Base-by-base conservation (phyloP, 2,329 filamentous ascomycete species). In the Pseudogymnoascus sp. region DNA sequence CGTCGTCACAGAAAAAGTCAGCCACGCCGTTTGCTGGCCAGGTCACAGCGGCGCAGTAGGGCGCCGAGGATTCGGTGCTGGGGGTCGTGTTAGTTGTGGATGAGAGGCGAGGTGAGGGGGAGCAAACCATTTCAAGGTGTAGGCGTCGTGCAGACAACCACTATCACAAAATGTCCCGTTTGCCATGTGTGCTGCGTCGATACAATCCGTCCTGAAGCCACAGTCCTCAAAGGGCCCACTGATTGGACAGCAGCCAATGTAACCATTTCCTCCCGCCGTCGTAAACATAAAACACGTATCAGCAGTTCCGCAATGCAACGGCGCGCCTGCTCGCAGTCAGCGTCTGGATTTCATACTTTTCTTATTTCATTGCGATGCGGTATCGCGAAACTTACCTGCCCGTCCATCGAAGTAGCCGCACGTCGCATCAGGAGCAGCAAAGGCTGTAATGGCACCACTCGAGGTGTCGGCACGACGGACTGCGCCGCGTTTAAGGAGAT, bases 371-470 rank as follows among this genome's bases (percentile, higher is more conserved):
- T 8, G 21, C 21, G 21, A 21, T 21, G 21, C 21, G 21, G 21
- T 21, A 21, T 21, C 21, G 3, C 21, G 21, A 21, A 13, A 67
- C 69, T 62, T 67, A 77, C 75, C 72, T 10, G 72, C 61, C 29
- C 70, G 72, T 33, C 75, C 80, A 31, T 72, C 73, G 39, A 82
- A 69, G 67, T 74, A 82, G 65, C 80, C 80, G 63, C 80, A 82
- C 0, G 77, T 80, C 64, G 79, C 79, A 67, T 81, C 79, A 1
- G 78, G 76, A 9, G 75, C 80, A 61, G 78, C 68, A n/a, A 80
- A 72, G 29, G 78, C 73, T 0, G 73, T 77, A 15, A 42, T 42
- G 1, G 7, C 3, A 1, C 18, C 40, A n/a, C 13, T 25, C 18
- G 40, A 42, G 18, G 18, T 42, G 18, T 10, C 40, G 5, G 18